Conservation (phyloP, 2,329 filamentous ascomycete species). For the Pseudocercospora fuligena region DNA sequence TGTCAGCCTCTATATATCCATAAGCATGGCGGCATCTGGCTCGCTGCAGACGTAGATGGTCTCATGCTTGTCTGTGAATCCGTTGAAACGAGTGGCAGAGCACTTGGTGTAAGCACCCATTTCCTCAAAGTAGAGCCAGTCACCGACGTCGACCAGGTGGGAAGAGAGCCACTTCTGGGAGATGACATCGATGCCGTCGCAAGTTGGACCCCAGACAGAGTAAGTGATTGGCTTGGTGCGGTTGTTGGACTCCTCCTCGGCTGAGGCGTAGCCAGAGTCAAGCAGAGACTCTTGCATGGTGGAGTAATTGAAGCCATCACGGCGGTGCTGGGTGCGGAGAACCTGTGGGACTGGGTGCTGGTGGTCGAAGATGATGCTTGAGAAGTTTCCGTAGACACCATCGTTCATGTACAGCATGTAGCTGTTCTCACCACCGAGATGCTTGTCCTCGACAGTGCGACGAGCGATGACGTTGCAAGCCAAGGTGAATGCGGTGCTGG, state of each 20-base stretch:
- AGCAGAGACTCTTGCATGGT: slow-evolving; percentile 30
- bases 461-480: slow-evolving; percentile 96
- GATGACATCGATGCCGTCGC: slow-evolving; percentile 96
- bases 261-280: slow-evolving; percentile 42
- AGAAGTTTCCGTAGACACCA: slow-evolving; percentile 97
- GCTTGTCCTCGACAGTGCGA: slow-evolving; percentile 79
- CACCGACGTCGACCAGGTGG: slow-evolving; percentile 82
- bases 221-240: slow-evolving; percentile 66
- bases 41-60: slow-evolving; percentile 96
- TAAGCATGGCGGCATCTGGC: slow-evolving; percentile 65
- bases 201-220: slow-evolving; percentile 97
- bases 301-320: slow-evolving; percentile 40
- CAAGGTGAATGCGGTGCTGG: slow-evolving; percentile 88
- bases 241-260: slow-evolving; percentile 51
- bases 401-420: slow-evolving; percentile 99
- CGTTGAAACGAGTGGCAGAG: slow-evolving; percentile 96
- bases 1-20: slow-evolving; percentile 9
- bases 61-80: slow-evolving; percentile 90
- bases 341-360: slow-evolving; percentile 88
- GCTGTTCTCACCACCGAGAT: slow-evolving; percentile 61
- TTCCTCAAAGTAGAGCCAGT: slow-evolving; percentile 98
- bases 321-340: slow-evolving; percentile 50
- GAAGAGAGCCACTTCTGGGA: slow-evolving; percentile 77
- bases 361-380: slow-evolving; percentile 98
- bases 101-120: slow-evolving; percentile 99